Conservation (phyloP, 768 basidiomycete species). For the Myochromella boudieri region DNA sequence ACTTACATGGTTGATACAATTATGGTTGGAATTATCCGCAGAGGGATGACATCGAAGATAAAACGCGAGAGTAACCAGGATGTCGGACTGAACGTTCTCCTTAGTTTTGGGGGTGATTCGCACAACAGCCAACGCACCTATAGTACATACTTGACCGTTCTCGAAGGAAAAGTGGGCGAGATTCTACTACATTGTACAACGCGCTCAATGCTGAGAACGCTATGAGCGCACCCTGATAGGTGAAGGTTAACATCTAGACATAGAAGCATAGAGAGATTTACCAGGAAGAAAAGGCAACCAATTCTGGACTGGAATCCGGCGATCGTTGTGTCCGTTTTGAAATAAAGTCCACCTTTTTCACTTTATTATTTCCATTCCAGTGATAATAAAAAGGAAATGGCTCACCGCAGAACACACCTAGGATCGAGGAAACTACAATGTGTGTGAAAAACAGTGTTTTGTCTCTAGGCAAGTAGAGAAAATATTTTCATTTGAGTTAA, state of each 20-base stretch:
- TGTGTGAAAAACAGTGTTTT: slow-evolving; percentile 84
- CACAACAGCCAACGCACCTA: slow-evolving; percentile 45
- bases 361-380: background rate
- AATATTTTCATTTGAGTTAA: too few species aligned
- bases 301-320: slow-evolving; percentile 93
- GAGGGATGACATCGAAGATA: slow-evolving; percentile 85
- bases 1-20: slow-evolving; percentile 81
- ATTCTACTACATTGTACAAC: slow-evolving; percentile 82
- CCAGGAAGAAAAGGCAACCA: slow-evolving; percentile 94
- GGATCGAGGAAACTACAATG: slow-evolving; percentile 59
- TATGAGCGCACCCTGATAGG: slow-evolving; percentile 74
- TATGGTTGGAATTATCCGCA: slow-evolving; percentile 88
- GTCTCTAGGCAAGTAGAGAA: slow-evolving; percentile 57
- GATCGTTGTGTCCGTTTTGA: slow-evolving; percentile 70
- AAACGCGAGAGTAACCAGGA: slow-evolving; percentile 90
- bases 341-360: slow-evolving; percentile 73
- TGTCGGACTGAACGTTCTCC: slow-evolving; percentile 57
- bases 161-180: slow-evolving; percentile 84
- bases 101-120: background rate
- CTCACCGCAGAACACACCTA: slow-evolving; percentile 87
- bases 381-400: background rate
- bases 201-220: slow-evolving; percentile 92
- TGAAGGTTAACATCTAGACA: background rate
- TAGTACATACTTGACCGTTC: slow-evolving; percentile 87
- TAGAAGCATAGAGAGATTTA: slow-evolving; percentile 22